Evolutionary conservation across 192 early-diverging fungal species (phyloP).

Genomic region (Gryganskiella cystojenkinii): DNA sequence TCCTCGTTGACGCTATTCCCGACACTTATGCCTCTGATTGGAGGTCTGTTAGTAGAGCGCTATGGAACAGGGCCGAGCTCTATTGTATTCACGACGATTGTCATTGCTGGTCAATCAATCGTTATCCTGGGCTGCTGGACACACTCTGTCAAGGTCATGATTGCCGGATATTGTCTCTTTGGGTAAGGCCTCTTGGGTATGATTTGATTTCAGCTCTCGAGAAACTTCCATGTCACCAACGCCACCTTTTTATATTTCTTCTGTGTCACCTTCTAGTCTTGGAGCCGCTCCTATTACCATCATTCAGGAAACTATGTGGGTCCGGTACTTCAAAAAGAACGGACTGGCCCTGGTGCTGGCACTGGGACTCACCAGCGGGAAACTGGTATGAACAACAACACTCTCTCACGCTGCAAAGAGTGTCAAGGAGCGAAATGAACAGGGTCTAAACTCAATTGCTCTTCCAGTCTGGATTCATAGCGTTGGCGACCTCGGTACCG

Average conservation of each 20-base stretch:
- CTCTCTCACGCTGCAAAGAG: too few species aligned
- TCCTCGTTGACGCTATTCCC: conserved; percentile 57
- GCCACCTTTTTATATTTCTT: conserved; percentile 54
- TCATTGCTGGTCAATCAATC: conserved; percentile 50
- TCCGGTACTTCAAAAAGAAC: conserved; percentile 79
- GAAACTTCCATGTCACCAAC: conserved; percentile 59
- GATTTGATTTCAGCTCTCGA: background rate
- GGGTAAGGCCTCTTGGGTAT: conserved; percentile 31
- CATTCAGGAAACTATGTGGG: conserved; percentile 84
- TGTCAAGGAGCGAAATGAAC: background rate
- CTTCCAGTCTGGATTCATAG: conserved; percentile 70
- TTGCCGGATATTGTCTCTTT: conserved; percentile 53
- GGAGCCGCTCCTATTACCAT: conserved; percentile 81
- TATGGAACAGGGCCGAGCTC: conserved; percentile 59
- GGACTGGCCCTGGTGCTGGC: conserved; percentile 75
- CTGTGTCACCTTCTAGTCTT: conserved; percentile 71
- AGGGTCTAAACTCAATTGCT: background rate
- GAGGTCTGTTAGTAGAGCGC: conserved; percentile 53
- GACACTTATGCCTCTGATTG: conserved; percentile 55
- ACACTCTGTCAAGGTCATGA: conserved; percentile 52
- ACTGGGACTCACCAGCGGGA: conserved; percentile 75
- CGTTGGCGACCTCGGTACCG: conserved; percentile 74
- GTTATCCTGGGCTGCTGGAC: conserved; percentile 53
- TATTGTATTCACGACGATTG: conserved; percentile 52
- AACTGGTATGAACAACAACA: conserved; percentile 69